Percentiles rank a stretch among this genome's conserved stretches.
Evolutionary conservation across 2,329 filamentous ascomycete genomes (phyloP).

Genomic region (Blumeriella jaapii): DNA sequence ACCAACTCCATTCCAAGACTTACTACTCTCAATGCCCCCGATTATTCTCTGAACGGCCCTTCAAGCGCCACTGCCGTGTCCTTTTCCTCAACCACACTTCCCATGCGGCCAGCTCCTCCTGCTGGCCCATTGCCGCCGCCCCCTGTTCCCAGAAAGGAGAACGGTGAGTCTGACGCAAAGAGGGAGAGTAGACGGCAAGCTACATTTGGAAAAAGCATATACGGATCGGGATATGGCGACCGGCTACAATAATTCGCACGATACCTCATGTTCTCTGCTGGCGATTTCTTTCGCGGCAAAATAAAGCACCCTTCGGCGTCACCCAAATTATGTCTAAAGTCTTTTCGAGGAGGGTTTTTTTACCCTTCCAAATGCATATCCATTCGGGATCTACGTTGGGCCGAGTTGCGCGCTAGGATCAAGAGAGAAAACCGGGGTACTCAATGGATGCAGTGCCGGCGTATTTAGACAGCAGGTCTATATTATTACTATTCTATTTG

Average conservation of each 20-base stretch:
- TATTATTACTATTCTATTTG: conserved; percentile 1
- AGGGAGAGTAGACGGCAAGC: conserved; percentile 42
- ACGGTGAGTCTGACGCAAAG: conserved; percentile 32
- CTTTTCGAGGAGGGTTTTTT: not conserved
- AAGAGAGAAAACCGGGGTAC: too few species aligned
- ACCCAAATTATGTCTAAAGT: too few species aligned
- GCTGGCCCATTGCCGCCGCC: conserved; percentile 48
- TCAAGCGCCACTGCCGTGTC: conserved; percentile 37
- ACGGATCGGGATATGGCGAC: conserved; percentile 18
- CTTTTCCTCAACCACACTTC: conserved; percentile 40
- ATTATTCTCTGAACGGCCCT: conserved; percentile 27
- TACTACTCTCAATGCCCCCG: conserved; percentile 29
- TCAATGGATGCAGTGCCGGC: too few species aligned
- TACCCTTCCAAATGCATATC: conserved; percentile 7
- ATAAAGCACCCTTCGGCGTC: conserved; percentile 15
- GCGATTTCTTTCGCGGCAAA: too few species aligned
- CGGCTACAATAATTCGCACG: conserved; percentile 12
- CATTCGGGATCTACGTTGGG: conserved; percentile 1
- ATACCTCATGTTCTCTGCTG: too few species aligned
- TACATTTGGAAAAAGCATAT: conserved; percentile 34
- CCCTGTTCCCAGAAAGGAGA: conserved; percentile 37
- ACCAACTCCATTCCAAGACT: conserved; percentile 42
- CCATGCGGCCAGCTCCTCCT: conserved; percentile 49
- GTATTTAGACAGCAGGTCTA: conserved; percentile 11
- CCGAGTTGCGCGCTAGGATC: conserved; percentile 2